Base-by-base conservation (phyloP, 345 rosid genomes). In the Pistacia atlantica region DNA sequence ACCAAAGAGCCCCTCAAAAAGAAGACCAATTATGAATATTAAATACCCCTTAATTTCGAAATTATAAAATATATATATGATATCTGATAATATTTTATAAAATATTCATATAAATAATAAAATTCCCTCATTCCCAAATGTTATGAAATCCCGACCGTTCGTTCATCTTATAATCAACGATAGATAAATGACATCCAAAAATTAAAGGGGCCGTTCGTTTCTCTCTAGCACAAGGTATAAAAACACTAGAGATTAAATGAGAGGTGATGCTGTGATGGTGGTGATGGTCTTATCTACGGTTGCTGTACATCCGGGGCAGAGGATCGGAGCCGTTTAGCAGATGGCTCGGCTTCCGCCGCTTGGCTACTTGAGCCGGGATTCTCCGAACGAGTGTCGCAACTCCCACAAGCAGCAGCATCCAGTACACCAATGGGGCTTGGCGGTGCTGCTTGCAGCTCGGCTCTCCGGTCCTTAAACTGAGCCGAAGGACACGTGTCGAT, bases 381-480 rank as follows among this genome's bases (percentile, higher is more conserved):
- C 57, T 85, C 87, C 52, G 87, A 78, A 14, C 83, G 80, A 9
- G 86, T 81, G 56, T 84, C 88, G 65, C 92, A 88, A 77, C 92
- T 90, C 54, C 73, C 74, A 35, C 94, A 88, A 54, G 85, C 85
- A 65, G 90, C 89, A 0, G 92, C 94, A 69, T 90, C 94, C 35
- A 90, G 85, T 33, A 90, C 90, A 0, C 89, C 94, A 3, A 88
- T 86, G 11, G 94, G 92, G 78, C 92, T 90, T 1, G 89, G 75
- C 28, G 90, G 90, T 18, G 74, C 73, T 8, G 74, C 55, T 48
- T 67, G 71, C 72, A 73, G 84, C 82, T 77, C 90, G 14, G 69
- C 70, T 35, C 66, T 73, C 9, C 12, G 51, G 57, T 76, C 70
- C 66, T 83, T 84, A 9, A 76, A 68, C 76, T 35, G 69, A 35